phyloP scores from a whole-genome alignment of 768 basidiomycete genomes.

The Albatrellus ellisii region DNA sequence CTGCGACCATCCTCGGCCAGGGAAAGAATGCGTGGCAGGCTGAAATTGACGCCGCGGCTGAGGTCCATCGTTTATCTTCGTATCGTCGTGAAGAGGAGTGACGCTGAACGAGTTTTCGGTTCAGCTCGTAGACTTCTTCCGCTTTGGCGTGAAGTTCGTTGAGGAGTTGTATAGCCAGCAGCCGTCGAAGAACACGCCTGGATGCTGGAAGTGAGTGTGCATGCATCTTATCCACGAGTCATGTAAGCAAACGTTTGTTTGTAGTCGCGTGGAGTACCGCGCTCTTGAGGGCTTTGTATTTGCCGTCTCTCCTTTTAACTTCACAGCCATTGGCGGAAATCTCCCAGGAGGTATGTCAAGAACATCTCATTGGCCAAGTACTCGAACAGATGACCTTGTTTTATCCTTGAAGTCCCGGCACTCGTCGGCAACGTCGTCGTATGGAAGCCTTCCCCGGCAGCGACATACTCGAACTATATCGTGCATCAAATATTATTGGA shows the following conservation, averaged over 20 bases:
- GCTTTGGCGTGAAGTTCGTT: constrained; percentile 94
- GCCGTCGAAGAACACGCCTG: constrained; percentile 73
- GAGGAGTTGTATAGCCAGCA: constrained; percentile 91
- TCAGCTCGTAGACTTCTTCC: constrained; percentile 82
- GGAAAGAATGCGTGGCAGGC: constrained; percentile 99
- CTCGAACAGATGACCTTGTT: constrained; percentile 1
- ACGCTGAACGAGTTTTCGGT: background rate
- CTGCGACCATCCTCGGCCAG: constrained; percentile 96
- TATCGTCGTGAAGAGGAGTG: background rate
- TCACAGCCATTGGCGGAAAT: constrained; percentile 96
- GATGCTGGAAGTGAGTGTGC: constrained; percentile 83
- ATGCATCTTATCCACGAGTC: background rate
- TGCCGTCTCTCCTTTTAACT: constrained; percentile 97
- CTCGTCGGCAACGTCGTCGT: constrained; percentile 89
- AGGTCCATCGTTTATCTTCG: constrained; percentile 40
- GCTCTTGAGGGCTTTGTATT: constrained; percentile 97
- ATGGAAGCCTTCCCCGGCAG: constrained; percentile 97
- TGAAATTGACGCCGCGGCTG: constrained; percentile 97
- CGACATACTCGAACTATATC: constrained; percentile 92
- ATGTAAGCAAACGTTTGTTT: constrained; percentile 2
- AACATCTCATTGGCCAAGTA: background rate
- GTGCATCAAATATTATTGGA: constrained; percentile 84
- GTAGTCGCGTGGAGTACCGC: constrained; percentile 91
- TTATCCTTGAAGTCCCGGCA: constrained; percentile 61
- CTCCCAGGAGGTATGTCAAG: constrained; percentile 49